Conservation (phyloP, 129 eudicot genomes). For the Pulicaria dysenterica region DNA sequence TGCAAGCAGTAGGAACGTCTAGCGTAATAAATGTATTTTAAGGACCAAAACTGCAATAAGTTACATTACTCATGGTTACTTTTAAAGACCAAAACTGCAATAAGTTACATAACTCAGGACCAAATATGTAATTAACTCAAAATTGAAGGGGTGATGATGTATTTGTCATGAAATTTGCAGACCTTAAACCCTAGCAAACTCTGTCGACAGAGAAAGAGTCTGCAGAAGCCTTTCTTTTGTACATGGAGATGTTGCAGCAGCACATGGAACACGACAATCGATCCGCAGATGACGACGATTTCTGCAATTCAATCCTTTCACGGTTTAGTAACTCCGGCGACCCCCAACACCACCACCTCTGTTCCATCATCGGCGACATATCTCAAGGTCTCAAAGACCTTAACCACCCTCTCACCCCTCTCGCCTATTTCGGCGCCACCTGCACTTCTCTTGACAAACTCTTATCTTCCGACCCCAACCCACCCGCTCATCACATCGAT, state of each 20-base stretch:
- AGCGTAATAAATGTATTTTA: too few relatives aligned
- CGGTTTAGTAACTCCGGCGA: constrained; percentile 42
- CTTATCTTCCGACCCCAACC: constrained; percentile 31
- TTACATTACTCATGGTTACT: too few relatives aligned
- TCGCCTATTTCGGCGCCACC: constrained; percentile 84
- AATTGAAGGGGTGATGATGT: too few relatives aligned
- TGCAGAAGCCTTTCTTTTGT: background rate
- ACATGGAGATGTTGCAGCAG: background rate
- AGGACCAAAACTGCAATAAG: too few relatives aligned
- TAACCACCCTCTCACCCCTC: constrained; percentile 55
- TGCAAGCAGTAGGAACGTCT: too few relatives aligned
- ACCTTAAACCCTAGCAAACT: constrained; percentile 31
- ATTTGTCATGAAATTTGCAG: background rate
- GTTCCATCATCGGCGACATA: constrained; percentile 68
- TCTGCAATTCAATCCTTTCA: constrained; percentile 55
- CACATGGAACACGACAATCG: constrained; percentile 7
- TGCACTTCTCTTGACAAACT: constrained; percentile 69
- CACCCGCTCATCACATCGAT: constrained; percentile 51
- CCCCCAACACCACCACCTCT: constrained; percentile 71
- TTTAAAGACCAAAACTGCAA: too few relatives aligned
- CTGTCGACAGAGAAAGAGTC: background rate
- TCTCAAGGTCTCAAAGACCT: constrained; percentile 70
- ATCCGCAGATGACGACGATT: constrained; percentile 40
- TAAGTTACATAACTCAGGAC: too few relatives aligned
- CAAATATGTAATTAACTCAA: too few relatives aligned